These are phyloP conservation scores for Vigna nakashimae DNA, from an alignment of 306 rosid genomes.

Conservation along the genomic window DNA sequence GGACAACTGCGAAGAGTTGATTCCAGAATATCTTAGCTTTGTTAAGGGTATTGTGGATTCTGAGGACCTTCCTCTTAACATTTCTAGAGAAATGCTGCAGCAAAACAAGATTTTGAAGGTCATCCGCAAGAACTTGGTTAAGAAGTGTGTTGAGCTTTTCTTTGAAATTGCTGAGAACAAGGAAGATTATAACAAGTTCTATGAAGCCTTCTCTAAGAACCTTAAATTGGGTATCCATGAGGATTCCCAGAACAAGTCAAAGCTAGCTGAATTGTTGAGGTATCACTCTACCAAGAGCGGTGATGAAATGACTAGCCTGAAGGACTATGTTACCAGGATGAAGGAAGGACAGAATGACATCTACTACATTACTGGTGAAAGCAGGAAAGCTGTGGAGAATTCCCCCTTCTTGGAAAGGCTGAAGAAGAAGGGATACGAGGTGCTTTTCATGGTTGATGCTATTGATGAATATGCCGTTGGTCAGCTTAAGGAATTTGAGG, in stretches of 20 bases:
- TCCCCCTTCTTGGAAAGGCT: conserved; percentile 93
- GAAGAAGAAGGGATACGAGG: conserved; percentile 88
- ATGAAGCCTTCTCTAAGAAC: conserved; percentile 91
- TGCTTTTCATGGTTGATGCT: conserved; percentile 90
- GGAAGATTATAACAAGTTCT: conserved; percentile 92
- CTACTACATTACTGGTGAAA: conserved; percentile 90
- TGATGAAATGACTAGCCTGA: conserved; percentile 88
- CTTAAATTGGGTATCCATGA: conserved; percentile 85
- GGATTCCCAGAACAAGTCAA: conserved; percentile 81
- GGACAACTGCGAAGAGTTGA: conserved; percentile 98
- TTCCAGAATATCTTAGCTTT: conserved; percentile 87
- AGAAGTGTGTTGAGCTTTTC: conserved; percentile 87
- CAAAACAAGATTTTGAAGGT: conserved; percentile 95
- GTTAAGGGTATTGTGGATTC: conserved; percentile 95
- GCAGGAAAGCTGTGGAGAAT: conserved; percentile 93
- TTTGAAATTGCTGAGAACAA: conserved; percentile 95
- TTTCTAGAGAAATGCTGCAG: conserved; percentile 87
- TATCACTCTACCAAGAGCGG: conserved; percentile 94
- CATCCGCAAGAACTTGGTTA: conserved; percentile 87
- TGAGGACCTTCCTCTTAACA: conserved; percentile 94
- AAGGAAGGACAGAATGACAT: conserved; percentile 94
- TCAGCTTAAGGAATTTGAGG: conserved; percentile 94
- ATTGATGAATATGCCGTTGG: conserved; percentile 93
- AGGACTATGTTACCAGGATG: conserved; percentile 96
- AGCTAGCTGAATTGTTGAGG: conserved; percentile 85